Base-by-base conservation (phyloP, 2,329 filamentous ascomycete genomes). In the Hypoxylon sp. region DNA sequence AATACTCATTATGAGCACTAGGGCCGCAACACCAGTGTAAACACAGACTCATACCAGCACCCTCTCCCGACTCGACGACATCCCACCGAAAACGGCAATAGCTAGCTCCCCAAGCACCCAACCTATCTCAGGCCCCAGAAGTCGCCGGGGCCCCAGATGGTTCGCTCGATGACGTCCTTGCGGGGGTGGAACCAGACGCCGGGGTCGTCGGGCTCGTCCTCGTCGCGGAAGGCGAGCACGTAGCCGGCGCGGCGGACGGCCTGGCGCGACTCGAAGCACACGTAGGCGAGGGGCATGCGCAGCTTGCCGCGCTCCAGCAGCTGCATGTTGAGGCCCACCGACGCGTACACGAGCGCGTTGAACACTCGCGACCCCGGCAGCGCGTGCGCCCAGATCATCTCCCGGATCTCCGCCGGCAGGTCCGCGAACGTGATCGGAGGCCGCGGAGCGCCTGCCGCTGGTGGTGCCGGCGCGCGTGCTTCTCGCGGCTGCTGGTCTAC, bases 151-250 rank as follows among this genome's bases (percentile, higher is more conserved):
- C 66, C 64, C 68, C 69, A 69, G 2, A 70, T 63, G 10, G 66
- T 69, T 11, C 63, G 55, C 45, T 71, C 67, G 11, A 70, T 61
- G 15, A 54, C 31, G 31, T 72, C 70, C 17, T 41, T 52, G 3
- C 31, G 46, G 1, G 68, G 69, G 20, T 71, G 52, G 38, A 68
- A 71, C 65, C 67, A 72, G 4, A 72, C 61, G 3, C 69, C 70
- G 0, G 68, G 55, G n/a, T 71, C 69, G 11, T 55, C 55, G 0
- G 65, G 57, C n/a, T 66, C 42, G 26, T 70, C 63, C 35, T 68
- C 65, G 33, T 71, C 66, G 13, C 62, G 60, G 45, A 72, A 71
- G 3, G 65, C 64, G 40, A 72, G 56, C 2, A 61, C 41, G 41
- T 71, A 71, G 2, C 69, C 68, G 3, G 67, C 56, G 24, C 67